Percentiles rank a stretch among this genome's conserved stretches.
Evolutionary conservation across 345 rosid genomes (phyloP).

Genomic region (Dipteronia sinensis): DNA sequence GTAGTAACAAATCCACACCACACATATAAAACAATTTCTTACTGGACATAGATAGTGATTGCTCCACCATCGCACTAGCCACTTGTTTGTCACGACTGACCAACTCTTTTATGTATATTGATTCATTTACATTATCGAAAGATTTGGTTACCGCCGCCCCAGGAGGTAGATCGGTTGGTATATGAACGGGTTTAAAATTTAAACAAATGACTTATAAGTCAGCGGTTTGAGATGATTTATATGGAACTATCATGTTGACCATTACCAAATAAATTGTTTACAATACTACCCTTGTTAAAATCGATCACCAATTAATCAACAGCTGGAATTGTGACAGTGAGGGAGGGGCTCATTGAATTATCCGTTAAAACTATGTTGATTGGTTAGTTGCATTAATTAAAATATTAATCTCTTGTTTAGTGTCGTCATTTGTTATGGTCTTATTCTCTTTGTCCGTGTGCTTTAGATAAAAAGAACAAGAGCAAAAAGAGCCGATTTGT

Average conservation of each 20-base stretch:
- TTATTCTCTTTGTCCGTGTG: background rate
- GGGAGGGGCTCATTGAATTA: background rate
- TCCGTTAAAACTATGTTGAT: slow-evolving; percentile 1
- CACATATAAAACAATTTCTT: background rate
- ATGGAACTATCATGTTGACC: no score
- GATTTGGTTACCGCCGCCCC: no score
- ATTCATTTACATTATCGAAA: no score
- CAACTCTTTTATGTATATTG: no score
- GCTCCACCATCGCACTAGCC: background rate
- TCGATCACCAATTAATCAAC: background rate
- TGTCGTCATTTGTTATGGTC: background rate
- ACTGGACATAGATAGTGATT: background rate
- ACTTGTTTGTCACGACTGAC: no score
- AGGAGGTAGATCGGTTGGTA: no score
- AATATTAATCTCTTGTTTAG: background rate
- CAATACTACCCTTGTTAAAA: no score
- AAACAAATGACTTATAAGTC: no score
- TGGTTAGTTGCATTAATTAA: background rate
- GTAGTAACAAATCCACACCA: background rate
- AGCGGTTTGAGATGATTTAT: no score
- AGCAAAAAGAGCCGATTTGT: background rate
- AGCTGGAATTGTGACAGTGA: slow-evolving; percentile 3
- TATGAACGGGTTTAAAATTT: no score
- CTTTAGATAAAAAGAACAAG: background rate
- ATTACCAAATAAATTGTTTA: no score